phyloP scores from a whole-genome alignment of 768 basidiomycete species.

The Phylloporus sp. region DNA sequence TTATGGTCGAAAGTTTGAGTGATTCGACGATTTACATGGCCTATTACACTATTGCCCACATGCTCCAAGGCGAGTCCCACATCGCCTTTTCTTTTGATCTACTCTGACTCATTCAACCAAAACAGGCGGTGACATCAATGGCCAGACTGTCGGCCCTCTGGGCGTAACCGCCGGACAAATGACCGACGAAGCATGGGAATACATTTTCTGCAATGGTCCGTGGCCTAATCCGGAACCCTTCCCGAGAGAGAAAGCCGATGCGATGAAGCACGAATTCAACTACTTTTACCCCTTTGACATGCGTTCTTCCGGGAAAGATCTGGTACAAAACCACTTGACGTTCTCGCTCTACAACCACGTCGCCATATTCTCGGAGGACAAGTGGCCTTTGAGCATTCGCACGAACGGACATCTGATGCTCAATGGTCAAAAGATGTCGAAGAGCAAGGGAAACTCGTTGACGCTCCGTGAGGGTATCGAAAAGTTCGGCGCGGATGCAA shows the following conservation, averaged over 20 bases:
- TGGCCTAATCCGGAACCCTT: conserved; percentile 67
- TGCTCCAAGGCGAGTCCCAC: conserved; percentile 73
- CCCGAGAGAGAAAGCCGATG: conserved; percentile 70
- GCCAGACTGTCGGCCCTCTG: conserved; percentile 71
- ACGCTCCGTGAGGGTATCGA: conserved; percentile 82
- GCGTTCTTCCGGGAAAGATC: conserved; percentile 95
- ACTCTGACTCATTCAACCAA: conserved; percentile 3
- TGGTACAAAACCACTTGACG: conserved; percentile 92
- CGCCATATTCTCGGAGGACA: conserved; percentile 83
- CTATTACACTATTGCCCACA: conserved; percentile 92
- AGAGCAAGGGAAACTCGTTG: conserved; percentile 93
- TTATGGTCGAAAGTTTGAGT: conserved; percentile 93
- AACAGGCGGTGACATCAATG: conserved; percentile 68
- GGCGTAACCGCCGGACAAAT: conserved; percentile 86
- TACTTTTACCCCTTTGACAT: conserved; percentile 99
- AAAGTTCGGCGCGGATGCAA: conserved; percentile 97
- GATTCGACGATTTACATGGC: conserved; percentile 99
- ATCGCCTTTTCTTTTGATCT: neutral
- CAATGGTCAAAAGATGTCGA: conserved; percentile 99
- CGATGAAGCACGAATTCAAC: conserved; percentile 83
- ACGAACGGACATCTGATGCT: conserved; percentile 95
- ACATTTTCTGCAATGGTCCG: conserved; percentile 74
- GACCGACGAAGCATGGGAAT: conserved; percentile 98
- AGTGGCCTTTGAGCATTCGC: conserved; percentile 89
- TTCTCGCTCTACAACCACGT: conserved; percentile 93